Evolutionary conservation across 768 basidiomycete genomes (phyloP).

Genomic region (Ramaria rubella): DNA sequence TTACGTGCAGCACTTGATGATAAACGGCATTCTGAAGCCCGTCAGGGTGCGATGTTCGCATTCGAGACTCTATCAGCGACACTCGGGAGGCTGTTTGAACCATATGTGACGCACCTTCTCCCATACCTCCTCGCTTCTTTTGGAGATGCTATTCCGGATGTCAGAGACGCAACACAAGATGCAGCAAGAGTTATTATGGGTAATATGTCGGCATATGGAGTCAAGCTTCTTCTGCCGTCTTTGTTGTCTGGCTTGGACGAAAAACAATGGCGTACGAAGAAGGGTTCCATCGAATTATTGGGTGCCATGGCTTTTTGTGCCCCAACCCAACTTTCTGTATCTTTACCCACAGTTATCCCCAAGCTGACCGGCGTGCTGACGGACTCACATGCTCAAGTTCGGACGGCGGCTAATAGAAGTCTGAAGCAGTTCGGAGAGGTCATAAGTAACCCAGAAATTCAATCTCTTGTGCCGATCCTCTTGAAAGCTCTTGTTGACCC

Average conservation of each 20-base stretch:
- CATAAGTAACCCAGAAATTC: constrained; percentile 95
- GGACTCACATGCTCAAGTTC: constrained; percentile 96
- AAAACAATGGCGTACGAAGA: constrained; percentile 97
- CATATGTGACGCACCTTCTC: constrained; percentile 79
- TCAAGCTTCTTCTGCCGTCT: constrained; percentile 90
- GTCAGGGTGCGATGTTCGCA: constrained; percentile 93
- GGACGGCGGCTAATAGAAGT: constrained; percentile 86
- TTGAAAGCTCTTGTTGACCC: constrained; percentile 96
- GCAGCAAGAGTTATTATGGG: constrained; percentile 93
- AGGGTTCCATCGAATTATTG: constrained; percentile 92
- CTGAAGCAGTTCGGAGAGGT: constrained; percentile 98
- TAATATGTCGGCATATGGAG: constrained; percentile 87
- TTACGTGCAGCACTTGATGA: constrained; percentile 76
- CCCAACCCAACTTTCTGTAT: constrained; percentile 88
- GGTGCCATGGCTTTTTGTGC: constrained; percentile 99
- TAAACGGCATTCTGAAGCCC: constrained; percentile 68
- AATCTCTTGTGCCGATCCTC: constrained; percentile 79
- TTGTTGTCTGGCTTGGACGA: constrained; percentile 89
- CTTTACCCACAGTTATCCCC: constrained; percentile 93
- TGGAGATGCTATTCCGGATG: constrained; percentile 80
- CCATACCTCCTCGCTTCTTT: constrained; percentile 79
- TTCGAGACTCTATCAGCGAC: constrained; percentile 87
- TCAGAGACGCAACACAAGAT: constrained; percentile 90
- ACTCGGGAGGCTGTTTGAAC: constrained; percentile 88
- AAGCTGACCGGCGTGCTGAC: constrained; percentile 91